Percentiles rank a stretch among this genome's conserved stretches.
phyloP scores from a whole-genome alignment of 257 asterid species.

The Solanum sparsipilum region DNA sequence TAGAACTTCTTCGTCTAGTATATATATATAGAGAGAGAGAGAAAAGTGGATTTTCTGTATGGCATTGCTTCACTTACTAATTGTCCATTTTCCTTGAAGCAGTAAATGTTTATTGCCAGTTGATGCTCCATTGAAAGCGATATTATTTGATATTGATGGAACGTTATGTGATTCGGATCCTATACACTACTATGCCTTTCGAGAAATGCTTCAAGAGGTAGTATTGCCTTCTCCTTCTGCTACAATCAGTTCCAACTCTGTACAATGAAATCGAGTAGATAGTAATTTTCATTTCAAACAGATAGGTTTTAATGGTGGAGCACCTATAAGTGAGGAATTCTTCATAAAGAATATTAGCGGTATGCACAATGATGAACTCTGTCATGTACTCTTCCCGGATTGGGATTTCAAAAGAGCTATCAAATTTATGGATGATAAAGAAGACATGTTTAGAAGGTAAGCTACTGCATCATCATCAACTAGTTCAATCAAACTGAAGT shows the following conservation, averaged over 20 bases:
- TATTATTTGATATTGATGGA: slow-evolving; percentile 83
- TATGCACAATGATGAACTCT: slow-evolving; percentile 68
- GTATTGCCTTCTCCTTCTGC: neutral
- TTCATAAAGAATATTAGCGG: slow-evolving; percentile 54
- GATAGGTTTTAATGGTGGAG: slow-evolving; percentile 73
- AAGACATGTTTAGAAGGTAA: slow-evolving; percentile 70
- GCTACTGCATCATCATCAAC: neutral
- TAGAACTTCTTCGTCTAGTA: neutral
- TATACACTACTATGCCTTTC: slow-evolving; percentile 62
- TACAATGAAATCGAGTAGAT: neutral
- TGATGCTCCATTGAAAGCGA: slow-evolving; percentile 63
- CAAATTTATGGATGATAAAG: slow-evolving; percentile 61
- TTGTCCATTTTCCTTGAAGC: slow-evolving; percentile 3
- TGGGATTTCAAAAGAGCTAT: slow-evolving; percentile 54
- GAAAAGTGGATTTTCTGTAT: neutral
- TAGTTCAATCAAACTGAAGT: neutral
- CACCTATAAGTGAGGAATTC: slow-evolving; percentile 63
- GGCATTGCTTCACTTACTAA: neutral
- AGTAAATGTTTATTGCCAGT: slow-evolving; percentile 34
- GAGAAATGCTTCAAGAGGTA: slow-evolving; percentile 90
- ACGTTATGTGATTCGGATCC: slow-evolving; percentile 82
- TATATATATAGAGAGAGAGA: neutral
- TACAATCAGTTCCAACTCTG: neutral
- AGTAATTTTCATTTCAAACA: slow-evolving; percentile 2
- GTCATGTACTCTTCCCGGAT: slow-evolving; percentile 50